A percentile compares a stretch with the other conserved stretches of the same genome.
Conservation (phyloP, 73 alveolate species). For the Diophrys sp. region DNA sequence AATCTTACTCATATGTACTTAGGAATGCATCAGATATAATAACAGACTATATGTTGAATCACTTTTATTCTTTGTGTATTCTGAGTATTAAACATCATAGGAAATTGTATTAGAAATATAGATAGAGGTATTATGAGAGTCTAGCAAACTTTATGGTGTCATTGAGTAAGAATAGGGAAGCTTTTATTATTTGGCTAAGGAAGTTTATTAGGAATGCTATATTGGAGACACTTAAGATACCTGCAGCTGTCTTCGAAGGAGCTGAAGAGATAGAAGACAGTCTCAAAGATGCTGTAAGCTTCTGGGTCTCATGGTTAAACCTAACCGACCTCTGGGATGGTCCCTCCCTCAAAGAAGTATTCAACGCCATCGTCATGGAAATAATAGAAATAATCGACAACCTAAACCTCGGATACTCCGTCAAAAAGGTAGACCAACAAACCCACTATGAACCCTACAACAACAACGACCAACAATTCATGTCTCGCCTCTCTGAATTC, state of each 20-base stretch:
- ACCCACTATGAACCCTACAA: constrained; percentile 32
- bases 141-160: constrained; percentile 42
- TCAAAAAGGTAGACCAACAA: constrained; percentile 12
- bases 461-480: constrained; percentile 41
- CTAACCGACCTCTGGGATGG: constrained; percentile 26
- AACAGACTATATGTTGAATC: constrained; percentile 31
- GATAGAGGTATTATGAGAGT: constrained; percentile 46
- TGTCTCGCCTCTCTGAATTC: constrained; percentile 43
- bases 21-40: constrained; percentile 15
- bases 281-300: constrained; percentile 43
- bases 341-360: constrained; percentile 23
- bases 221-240: constrained; percentile 47
- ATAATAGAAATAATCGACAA: constrained; percentile 15
- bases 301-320: constrained; percentile 43
- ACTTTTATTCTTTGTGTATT: constrained; percentile 39
- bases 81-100: constrained; percentile 51
- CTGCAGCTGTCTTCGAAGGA: constrained; percentile 42
- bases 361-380: constrained; percentile 32
- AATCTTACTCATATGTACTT: constrained; percentile 36
- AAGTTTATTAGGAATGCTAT: constrained; percentile 28
- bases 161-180: constrained; percentile 20
- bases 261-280: constrained; percentile 48
- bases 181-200: constrained; percentile 28
- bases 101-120: constrained; percentile 52
- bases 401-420: constrained; percentile 26